These are phyloP conservation scores for Phoenix roebelenii DNA, from an alignment of 176 grass and related monocot genomes.

Conservation along the genomic window DNA sequence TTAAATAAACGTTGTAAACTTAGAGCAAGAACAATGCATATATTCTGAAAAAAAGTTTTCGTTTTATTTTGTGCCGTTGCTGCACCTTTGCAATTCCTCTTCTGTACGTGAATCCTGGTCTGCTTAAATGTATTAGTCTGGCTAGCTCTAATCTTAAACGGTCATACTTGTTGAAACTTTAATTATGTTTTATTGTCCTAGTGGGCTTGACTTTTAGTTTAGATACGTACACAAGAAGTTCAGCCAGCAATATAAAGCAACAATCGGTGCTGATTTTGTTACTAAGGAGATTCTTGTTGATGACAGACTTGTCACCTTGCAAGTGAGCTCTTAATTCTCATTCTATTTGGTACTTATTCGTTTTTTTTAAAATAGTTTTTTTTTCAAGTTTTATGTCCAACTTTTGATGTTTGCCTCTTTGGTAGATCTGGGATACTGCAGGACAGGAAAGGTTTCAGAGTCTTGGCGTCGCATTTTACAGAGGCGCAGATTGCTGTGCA, in stretches of 20 bases:
- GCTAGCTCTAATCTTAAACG: too few relatives aligned
- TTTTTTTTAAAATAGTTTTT: neutral
- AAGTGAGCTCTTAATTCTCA: slow-evolving; percentile 36
- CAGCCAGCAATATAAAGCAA: slow-evolving; percentile 94
- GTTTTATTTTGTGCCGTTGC: too few relatives aligned
- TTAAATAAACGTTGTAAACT: too few relatives aligned
- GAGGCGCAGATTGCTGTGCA: slow-evolving; percentile 86
- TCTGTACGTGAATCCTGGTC: too few relatives aligned
- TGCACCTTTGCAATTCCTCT: too few relatives aligned
- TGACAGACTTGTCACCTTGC: slow-evolving; percentile 84
- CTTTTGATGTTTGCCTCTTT: neutral
- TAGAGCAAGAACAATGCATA: too few relatives aligned
- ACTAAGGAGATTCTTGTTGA: slow-evolving; percentile 89
- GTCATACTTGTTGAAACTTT: too few relatives aligned
- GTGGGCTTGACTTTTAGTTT: slow-evolving; percentile 21
- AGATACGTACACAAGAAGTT: slow-evolving; percentile 98
- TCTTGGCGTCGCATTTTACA: slow-evolving; percentile 93
- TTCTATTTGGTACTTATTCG: neutral
- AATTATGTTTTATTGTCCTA: neutral
- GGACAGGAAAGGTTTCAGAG: slow-evolving; percentile 99
- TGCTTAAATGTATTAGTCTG: too few relatives aligned
- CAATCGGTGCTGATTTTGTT: slow-evolving; percentile 94
- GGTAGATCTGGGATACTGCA: slow-evolving; percentile 94
- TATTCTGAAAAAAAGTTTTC: too few relatives aligned
- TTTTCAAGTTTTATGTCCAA: too few relatives aligned